These are phyloP conservation scores for Cercospora brassicicola DNA, from an alignment of 2,329 filamentous ascomycete species.

Conservation along the genomic window DNA sequence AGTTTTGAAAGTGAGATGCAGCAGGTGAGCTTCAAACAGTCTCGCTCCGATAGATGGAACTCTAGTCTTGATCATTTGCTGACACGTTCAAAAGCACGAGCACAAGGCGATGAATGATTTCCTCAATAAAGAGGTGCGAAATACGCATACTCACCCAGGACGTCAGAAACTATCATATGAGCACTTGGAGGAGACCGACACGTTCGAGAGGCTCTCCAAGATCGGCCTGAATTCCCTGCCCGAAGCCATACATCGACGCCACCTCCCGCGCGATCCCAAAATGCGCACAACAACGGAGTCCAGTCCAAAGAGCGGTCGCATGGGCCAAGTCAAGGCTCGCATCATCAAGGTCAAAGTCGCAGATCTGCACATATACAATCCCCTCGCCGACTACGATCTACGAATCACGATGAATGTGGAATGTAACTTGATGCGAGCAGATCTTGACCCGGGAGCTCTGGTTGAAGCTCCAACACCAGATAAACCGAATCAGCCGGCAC, in stretches of 20 bases:
- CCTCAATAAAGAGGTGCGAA: slow-evolving; percentile 66
- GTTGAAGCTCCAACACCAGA: slow-evolving; percentile 53
- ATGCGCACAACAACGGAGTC: slow-evolving; percentile 64
- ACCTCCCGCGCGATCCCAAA: slow-evolving; percentile 61
- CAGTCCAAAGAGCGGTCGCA: slow-evolving; percentile 65
- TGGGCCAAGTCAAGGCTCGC: slow-evolving; percentile 61
- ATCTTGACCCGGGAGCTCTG: slow-evolving; percentile 59
- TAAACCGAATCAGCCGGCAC: slow-evolving; percentile 40
- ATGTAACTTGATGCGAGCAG: slow-evolving; percentile 61
- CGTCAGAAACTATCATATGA: slow-evolving; percentile 73
- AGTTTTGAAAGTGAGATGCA: slow-evolving; percentile 89
- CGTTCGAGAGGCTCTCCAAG: slow-evolving; percentile 73
- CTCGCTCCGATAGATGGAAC: background rate
- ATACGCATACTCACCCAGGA: slow-evolving; percentile 24
- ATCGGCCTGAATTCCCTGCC: slow-evolving; percentile 62
- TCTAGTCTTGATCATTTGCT: slow-evolving; percentile 13
- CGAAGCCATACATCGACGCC: slow-evolving; percentile 34
- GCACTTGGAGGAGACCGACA: slow-evolving; percentile 79
- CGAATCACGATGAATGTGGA: slow-evolving; percentile 93
- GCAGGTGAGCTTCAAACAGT: slow-evolving; percentile 58
- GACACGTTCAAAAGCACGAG: slow-evolving; percentile 58
- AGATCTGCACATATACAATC: slow-evolving; percentile 81
- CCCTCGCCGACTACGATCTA: slow-evolving; percentile 77
- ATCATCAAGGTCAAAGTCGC: slow-evolving; percentile 87
- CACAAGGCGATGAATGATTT: slow-evolving; percentile 82